These are phyloP conservation scores for Dalbergia cultrata DNA, from an alignment of 306 rosid species.

Conservation along the genomic window DNA sequence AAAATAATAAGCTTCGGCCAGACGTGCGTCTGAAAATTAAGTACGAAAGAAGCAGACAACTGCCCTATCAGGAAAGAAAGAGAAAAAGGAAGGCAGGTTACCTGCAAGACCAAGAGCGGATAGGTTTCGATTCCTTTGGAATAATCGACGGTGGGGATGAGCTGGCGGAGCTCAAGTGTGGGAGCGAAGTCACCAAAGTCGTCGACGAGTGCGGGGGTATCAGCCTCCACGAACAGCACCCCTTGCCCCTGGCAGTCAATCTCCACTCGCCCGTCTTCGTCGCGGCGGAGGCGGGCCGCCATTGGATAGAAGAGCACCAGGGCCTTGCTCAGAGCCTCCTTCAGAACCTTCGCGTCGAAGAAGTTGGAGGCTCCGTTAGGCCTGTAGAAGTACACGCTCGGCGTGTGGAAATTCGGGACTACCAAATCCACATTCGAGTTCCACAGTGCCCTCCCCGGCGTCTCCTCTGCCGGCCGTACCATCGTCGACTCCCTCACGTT, in stretches of 20 bases:
- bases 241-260: conserved; percentile 77
- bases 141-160: conserved; percentile 82
- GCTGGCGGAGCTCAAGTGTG: conserved; percentile 74
- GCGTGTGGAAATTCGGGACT: conserved; percentile 71
- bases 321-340: conserved; percentile 70
- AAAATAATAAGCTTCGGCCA: neutral
- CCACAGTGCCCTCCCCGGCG: conserved; percentile 59
- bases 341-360: conserved; percentile 61
- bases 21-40: neutral
- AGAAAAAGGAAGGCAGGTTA: neutral
- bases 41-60: neutral
- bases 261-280: conserved; percentile 82
- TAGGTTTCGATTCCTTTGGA: conserved; percentile 70
- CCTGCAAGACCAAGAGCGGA: conserved; percentile 79
- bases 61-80: neutral
- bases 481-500: conserved; percentile 67
- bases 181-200: conserved; percentile 92
- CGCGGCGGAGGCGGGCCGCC: conserved; percentile 79
- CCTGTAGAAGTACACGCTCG: conserved; percentile 80
- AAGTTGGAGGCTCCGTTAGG: conserved; percentile 56
- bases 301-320: conserved; percentile 83
- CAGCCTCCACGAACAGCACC: conserved; percentile 79
- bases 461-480: conserved; percentile 73
- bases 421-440: conserved; percentile 83
- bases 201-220: conserved; percentile 51